These are phyloP conservation scores for Eutrema yunnanense DNA, from an alignment of 345 rosid genomes.

Conservation along the genomic window DNA sequence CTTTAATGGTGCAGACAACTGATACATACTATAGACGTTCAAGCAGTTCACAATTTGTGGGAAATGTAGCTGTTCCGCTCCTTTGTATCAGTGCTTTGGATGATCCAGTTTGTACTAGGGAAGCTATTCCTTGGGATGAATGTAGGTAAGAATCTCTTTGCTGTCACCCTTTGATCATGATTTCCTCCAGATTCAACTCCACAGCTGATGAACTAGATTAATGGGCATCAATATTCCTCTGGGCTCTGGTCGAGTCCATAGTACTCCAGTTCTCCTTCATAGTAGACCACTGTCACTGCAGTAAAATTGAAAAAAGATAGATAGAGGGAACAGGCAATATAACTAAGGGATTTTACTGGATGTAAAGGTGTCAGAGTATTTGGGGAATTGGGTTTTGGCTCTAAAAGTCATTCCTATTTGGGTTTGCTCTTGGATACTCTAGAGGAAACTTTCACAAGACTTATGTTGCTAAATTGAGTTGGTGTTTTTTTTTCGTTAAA, in stretches of 20 bases:
- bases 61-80: slow-evolving; percentile 63
- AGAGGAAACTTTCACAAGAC: background rate
- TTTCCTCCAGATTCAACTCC: background rate
- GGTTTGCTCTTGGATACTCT: background rate
- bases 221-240: background rate
- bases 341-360: background rate
- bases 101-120: slow-evolving; percentile 86
- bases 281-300: background rate
- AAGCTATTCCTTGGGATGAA: slow-evolving; percentile 98
- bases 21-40: slow-evolving; percentile 82
- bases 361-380: background rate
- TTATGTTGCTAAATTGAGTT: background rate
- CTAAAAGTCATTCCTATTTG: background rate
- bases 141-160: slow-evolving; percentile 53
- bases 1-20: slow-evolving; percentile 54
- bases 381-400: background rate
- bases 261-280: background rate
- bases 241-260: background rate
- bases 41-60: slow-evolving; percentile 63
- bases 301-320: background rate
- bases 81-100: slow-evolving; percentile 87
- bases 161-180: background rate
- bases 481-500: background rate
- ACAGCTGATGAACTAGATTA: background rate
- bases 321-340: background rate